phyloP scores from a whole-genome alignment of 2,329 filamentous ascomycete species.

The Curvularia spicifera region DNA sequence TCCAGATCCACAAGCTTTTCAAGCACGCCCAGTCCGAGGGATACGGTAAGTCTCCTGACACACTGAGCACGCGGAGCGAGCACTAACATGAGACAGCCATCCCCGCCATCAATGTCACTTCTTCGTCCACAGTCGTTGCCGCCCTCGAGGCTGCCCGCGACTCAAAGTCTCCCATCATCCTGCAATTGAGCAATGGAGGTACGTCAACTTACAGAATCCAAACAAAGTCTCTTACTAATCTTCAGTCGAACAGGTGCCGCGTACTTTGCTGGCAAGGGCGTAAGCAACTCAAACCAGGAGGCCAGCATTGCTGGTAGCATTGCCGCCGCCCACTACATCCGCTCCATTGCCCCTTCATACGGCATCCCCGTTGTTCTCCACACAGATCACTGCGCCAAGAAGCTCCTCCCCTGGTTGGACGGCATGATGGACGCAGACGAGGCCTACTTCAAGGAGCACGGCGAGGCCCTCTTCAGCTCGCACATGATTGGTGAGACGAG shows the following conservation, averaged over 20 bases:
- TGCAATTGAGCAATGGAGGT: constrained; percentile 86
- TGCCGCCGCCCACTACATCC: constrained; percentile 87
- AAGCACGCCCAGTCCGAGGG: constrained; percentile 84
- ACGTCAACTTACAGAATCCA: constrained; percentile 57
- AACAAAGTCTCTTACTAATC: neutral
- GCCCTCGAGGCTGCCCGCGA: constrained; percentile 93
- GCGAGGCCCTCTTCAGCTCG: constrained; percentile 63
- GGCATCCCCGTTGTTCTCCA: constrained; percentile 76
- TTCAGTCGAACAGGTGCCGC: constrained; percentile 75
- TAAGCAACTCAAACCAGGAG: constrained; percentile 67
- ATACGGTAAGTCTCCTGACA: constrained; percentile 13
- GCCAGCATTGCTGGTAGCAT: constrained; percentile 88
- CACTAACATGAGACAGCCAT: constrained; percentile 30
- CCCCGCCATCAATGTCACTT: constrained; percentile 67
- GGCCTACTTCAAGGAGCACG: constrained; percentile 89
- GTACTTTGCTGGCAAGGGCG: constrained; percentile 74
- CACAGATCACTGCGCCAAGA: constrained; percentile 54
- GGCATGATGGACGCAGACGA: constrained; percentile 81
- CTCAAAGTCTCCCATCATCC: constrained; percentile 85
- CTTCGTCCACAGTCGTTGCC: constrained; percentile 79
- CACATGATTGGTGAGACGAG: constrained; percentile 81
- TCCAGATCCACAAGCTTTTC: constrained; percentile 14
- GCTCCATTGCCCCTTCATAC: constrained; percentile 83
- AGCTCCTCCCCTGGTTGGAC: constrained; percentile 94
- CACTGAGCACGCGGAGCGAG: neutral